Percentiles rank a stretch among this genome's conserved stretches.
These are phyloP conservation scores for Sporobolomyces roseus DNA, from an alignment of 768 basidiomycete species.

Conservation along the genomic window DNA sequence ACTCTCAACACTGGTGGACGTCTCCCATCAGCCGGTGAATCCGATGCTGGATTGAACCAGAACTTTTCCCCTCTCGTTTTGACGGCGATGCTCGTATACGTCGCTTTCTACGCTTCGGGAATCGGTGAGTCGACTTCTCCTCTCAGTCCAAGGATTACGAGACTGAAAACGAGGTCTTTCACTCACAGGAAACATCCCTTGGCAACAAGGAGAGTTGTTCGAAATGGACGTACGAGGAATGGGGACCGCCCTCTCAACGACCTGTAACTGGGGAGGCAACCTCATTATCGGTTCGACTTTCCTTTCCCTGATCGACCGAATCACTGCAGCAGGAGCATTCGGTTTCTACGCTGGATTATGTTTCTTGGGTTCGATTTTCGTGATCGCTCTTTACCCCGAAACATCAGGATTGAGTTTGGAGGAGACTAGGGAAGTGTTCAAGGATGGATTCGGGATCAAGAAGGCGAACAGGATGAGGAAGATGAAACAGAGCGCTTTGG, in stretches of 20 bases:
- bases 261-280: slow-evolving; percentile 70
- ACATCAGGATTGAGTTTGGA: slow-evolving; percentile 60
- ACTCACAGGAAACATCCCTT: slow-evolving; percentile 52
- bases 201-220: slow-evolving; percentile 84
- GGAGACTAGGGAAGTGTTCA: slow-evolving; percentile 47
- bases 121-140: slow-evolving; percentile 25
- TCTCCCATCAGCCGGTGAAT: slow-evolving; percentile 56
- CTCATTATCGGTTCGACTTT: slow-evolving; percentile 74
- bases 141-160: neutral
- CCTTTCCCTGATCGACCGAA: slow-evolving; percentile 65
- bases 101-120: slow-evolving; percentile 66
- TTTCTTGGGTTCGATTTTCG: slow-evolving; percentile 58
- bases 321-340: slow-evolving; percentile 44
- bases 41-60: slow-evolving; percentile 60
- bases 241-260: slow-evolving; percentile 68
- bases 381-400: slow-evolving; percentile 69
- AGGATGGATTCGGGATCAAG: slow-evolving; percentile 41
- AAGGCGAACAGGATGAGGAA: slow-evolving; percentile 35
- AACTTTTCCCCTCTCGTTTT: slow-evolving; percentile 56
- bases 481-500: slow-evolving; percentile 26
- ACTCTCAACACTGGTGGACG: slow-evolving; percentile 61
- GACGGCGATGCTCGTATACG: slow-evolving; percentile 77
- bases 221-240: slow-evolving; percentile 68
- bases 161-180: neutral
- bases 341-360: slow-evolving; percentile 43